phyloP scores from a whole-genome alignment of 2,329 filamentous ascomycete species.

The Cytospora piceae region DNA sequence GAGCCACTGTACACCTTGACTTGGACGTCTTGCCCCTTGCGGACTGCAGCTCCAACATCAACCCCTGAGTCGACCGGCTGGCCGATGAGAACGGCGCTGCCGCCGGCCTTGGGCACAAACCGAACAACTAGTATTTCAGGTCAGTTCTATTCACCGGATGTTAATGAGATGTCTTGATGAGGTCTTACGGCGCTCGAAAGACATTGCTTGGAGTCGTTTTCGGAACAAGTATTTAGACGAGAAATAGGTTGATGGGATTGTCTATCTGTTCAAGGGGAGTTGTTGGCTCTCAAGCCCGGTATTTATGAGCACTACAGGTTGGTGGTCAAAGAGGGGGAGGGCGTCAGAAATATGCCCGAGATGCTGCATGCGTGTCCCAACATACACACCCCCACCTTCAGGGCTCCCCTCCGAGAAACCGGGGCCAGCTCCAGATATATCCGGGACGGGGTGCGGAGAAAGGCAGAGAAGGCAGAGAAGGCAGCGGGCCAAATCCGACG shows the following conservation, averaged over 20 bases:
- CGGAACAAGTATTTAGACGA: no score
- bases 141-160: background rate
- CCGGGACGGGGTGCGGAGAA: background rate
- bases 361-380: background rate
- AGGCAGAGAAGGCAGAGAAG: background rate
- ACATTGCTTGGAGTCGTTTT: slow-evolving; percentile 2
- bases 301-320: slow-evolving; percentile 4
- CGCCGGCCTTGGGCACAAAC: slow-evolving; percentile 27
- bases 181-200: slow-evolving; percentile 27
- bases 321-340: background rate
- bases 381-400: background rate
- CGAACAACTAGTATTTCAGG: slow-evolving; percentile 23
- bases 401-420: slow-evolving; percentile 16
- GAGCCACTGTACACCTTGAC: slow-evolving; percentile 61
- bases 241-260: background rate
- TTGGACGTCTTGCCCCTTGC: slow-evolving; percentile 58
- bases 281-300: background rate
- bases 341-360: slow-evolving; percentile 22
- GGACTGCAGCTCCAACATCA: slow-evolving; percentile 61
- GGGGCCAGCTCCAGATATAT: slow-evolving; percentile 11
- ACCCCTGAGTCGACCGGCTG: slow-evolving; percentile 39
- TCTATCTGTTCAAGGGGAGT: slow-evolving; percentile 3
- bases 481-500: background rate
- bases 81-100: slow-evolving; percentile 24
- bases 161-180: background rate